Conservation (phyloP, 768 basidiomycete genomes). For the Rhizopogon vinicolor region DNA sequence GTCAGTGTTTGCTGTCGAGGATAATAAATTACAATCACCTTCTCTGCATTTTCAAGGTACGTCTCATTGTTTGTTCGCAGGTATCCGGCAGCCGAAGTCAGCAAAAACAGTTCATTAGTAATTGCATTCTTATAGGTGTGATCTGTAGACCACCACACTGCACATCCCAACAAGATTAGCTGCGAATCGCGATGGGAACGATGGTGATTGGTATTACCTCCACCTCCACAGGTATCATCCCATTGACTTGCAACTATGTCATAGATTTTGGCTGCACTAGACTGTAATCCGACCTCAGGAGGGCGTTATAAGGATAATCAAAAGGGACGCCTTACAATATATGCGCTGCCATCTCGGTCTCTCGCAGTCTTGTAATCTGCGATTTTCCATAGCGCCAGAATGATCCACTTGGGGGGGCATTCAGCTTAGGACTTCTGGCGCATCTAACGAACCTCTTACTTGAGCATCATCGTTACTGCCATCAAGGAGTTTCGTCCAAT, state of each 20-base stretch:
- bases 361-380: slow-evolving; percentile 44
- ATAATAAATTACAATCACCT: slow-evolving; percentile 21
- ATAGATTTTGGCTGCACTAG: slow-evolving; percentile 43
- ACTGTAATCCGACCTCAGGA: slow-evolving; percentile 24
- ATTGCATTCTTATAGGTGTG: slow-evolving; percentile 58
- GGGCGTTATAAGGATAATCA: slow-evolving; percentile 23
- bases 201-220: slow-evolving; percentile 27
- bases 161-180: not conserved
- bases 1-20: not conserved
- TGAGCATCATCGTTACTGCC: slow-evolving; percentile 54
- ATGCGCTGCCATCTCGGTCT: slow-evolving; percentile 23
- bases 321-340: slow-evolving; percentile 14
- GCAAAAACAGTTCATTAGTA: slow-evolving; percentile 54
- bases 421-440: not conserved
- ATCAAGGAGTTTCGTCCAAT: slow-evolving; percentile 40
- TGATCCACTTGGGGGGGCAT: slow-evolving; percentile 41
- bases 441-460: slow-evolving; percentile 21
- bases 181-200: not conserved
- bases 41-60: slow-evolving; percentile 46
- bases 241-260: slow-evolving; percentile 47
- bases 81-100: slow-evolving; percentile 45
- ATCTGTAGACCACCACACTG: slow-evolving; percentile 55
- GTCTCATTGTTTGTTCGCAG: slow-evolving; percentile 28
- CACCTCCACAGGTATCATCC: slow-evolving; percentile 48
- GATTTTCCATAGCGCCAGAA: slow-evolving; percentile 55